Base-by-base conservation (phyloP, 192 early-diverging fungal species). In the Backusella australiensis region DNA sequence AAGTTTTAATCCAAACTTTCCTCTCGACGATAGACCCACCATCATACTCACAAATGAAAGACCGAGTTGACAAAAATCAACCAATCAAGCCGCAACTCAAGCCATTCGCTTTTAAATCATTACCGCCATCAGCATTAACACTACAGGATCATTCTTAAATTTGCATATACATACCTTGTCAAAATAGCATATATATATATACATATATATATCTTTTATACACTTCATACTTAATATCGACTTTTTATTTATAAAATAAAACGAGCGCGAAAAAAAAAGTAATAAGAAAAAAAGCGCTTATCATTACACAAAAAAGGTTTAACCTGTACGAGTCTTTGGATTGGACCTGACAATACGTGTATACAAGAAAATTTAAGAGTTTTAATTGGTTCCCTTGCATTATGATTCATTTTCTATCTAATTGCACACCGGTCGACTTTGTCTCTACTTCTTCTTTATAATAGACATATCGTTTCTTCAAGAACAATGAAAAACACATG, bases 371-470 rank as follows among this genome's bases (percentile, higher is more conserved):
- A 9, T 39, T 69, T n/a, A 23, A 14, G 19, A 6, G 4, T 44
- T 44, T 44, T 49, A 46, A 71, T 71, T 71, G 70, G 70, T 71
- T 44, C 35, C 41, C 4, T 15, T 71, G 70, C 70, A 71, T 71
- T 69, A 71, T 71, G 70, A 71, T 71, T 71, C 70, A 71, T 71
- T 71, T 15, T 32, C 17, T 46, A 29, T 39, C 23, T 49, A 15
- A 17, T 14, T 46, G 3, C 8, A 15, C 6, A 15, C 15, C 32
- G 32, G 46, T 49, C 4, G 0, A 12, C 0, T 6, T 5, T 11
- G 4, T 39, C 29, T 35, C 11, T 35, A 19, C 19, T 67, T 35
- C 4, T 32, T 32, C 63, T 35, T n/a, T n/a, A 67, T n/a, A n/a
- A n/a, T 29, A n/a, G 15, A 26, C 6, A 32, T 44, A 5, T 44